Base-by-base conservation (phyloP, 2,329 filamentous ascomycete genomes). In the Lachnellula cervina region DNA sequence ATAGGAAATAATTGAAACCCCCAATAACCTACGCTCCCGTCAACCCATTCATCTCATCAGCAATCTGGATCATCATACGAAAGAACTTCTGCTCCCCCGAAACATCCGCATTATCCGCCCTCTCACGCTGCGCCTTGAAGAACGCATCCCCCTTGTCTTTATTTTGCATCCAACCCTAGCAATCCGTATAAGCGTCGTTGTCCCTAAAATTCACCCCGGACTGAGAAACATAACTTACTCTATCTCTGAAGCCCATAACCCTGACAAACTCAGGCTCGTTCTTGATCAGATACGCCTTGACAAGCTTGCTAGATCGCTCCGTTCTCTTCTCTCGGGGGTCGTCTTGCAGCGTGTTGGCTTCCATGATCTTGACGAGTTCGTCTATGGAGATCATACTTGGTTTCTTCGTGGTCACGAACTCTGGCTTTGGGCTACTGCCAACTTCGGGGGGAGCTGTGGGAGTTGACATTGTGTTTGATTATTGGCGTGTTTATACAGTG, bases 21-120 rank as follows among this genome's bases (percentile, higher is more conserved):
- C 28, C 28, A 32, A 32, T 32, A 13, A 32, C 28, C 28, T 32
- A 21, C 34, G 52, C 55, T 8, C 46, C 37, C 4, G 62, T 62
- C 5, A 40, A n/a, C 1, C 37, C 8, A 7, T 80, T 61, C 21
- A 82, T 63, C 49, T 80, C 72, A 2, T 65, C 16, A 1, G 66
- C 76, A 37, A 81, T 77, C 1, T 56, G 50, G 42, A 64, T 60
- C 76, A 79, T 80, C 66, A 79, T 66, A 0, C 55, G 51, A 61
- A 70, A 77, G 59, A 79, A 76, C 45, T 55, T 60, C 0, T 19
- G 40, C 8, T 60, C 60, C 3, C 40, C 54, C 6, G 66, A 59
- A 4, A 57, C 42, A 21, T 59, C 55, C 1, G 68, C 50, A 1
- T 70, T 64, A 58, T 78, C 76, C 8, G 75, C 70, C 1, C 54